Base-by-base conservation (phyloP, 768 basidiomycete genomes). In the Suillus sp. region DNA sequence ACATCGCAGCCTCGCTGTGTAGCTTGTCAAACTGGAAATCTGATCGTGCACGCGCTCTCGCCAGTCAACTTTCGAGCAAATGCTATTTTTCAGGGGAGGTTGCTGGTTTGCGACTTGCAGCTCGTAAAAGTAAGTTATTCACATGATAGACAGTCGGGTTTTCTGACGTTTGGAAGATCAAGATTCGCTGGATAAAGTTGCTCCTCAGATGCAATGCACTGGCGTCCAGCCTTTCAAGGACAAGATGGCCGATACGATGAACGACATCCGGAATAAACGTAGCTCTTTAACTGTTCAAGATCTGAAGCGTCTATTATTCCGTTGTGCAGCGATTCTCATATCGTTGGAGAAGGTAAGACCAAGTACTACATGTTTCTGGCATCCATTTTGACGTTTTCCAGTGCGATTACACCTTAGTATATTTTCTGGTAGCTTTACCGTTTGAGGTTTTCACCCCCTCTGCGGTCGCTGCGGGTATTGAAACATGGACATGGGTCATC, bases 401-500 rank as follows among this genome's bases (percentile, higher is more conserved):
- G 94, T 89, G 87, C 71, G 93, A 99, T 63, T 84, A 91, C 70
- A 91, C 91, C 27, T 80, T 99, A 16, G 78, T 99, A 11, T 91
- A 93, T 75, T 90, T 94, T 73, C 79, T 99, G 30, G 95, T 99
- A 9, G 81, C 84, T 38, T 75, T 99, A 20, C 97, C 97, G 0
- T 92, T 99, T 69, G 90, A 92, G 62, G 89, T 92, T 3, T 93
- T 93, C 65, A 95, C 92, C 1, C 93, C 95, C 1, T 80, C 92
- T 4, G 87, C 95, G 1, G 86, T 98, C 62, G 84, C 92, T 18
- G 86, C 92, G 2, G 96, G 93, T 0, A 89, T 95, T 48, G 95
- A 99, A 71, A 90, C 91, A 11, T 99, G 97, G 97, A 94, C 91
- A 3, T 98, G 96, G 96, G 83, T 97, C 0, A 90, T 97, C 59